A percentile compares a stretch with the other conserved stretches of the same genome.
These are phyloP conservation scores for Camellia sinensis DNA, from an alignment of 148 eudicot genomes.

Conservation along the genomic window DNA sequence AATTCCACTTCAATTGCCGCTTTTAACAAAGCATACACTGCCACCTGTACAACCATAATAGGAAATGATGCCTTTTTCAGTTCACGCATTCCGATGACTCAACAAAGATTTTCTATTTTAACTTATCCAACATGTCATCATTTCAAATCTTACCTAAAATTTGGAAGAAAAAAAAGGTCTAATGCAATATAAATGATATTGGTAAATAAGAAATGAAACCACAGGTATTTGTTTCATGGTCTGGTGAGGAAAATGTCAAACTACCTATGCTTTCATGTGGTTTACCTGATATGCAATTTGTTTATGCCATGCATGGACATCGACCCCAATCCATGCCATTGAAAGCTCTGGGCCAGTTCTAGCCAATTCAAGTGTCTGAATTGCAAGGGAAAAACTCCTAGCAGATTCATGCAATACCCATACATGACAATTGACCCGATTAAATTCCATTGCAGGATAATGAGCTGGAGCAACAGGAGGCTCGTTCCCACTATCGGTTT, in stretches of 20 bases:
- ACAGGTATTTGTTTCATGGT: not conserved
- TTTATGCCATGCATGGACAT: slow-evolving; percentile 48
- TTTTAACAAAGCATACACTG: slow-evolving; percentile 40
- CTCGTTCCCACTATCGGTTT: slow-evolving; percentile 25
- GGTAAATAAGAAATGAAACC: not conserved
- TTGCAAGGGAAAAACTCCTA: slow-evolving; percentile 36
- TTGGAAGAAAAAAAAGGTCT: too few species aligned
- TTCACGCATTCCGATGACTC: not conserved
- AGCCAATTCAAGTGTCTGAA: slow-evolving; percentile 33
- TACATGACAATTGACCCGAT: slow-evolving; percentile 39
- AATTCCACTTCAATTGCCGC: slow-evolving; percentile 44
- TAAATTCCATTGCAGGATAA: slow-evolving; percentile 22
- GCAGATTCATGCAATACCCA: slow-evolving; percentile 48
- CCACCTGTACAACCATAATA: slow-evolving; percentile 34
- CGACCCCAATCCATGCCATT: slow-evolving; percentile 53
- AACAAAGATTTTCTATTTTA: not conserved
- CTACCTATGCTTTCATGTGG: not conserved
- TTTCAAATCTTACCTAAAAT: not conserved
- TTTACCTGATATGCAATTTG: slow-evolving; percentile 42
- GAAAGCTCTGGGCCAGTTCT: slow-evolving; percentile 33
- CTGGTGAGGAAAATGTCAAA: not conserved
- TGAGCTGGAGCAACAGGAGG: slow-evolving; percentile 11
- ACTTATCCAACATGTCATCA: not conserved
- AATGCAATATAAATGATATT: not conserved
- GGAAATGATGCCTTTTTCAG: slow-evolving; percentile 15